Conservation (phyloP, 257 asterid genomes). For the Penstemon davidsonii region DNA sequence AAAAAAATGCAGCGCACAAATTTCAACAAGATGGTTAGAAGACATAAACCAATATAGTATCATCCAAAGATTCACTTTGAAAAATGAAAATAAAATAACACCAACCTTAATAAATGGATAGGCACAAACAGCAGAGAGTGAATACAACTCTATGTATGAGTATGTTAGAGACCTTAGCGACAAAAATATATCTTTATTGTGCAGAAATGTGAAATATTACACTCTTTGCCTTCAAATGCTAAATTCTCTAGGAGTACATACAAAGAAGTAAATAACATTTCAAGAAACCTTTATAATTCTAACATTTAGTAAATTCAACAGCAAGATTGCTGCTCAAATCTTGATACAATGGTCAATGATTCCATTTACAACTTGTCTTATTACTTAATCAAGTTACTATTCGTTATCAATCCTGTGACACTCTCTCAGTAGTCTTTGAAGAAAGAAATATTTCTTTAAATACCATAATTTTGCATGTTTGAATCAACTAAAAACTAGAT, state of each 20-base stretch:
- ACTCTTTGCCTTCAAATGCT: constrained; percentile 4
- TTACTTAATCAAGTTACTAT: neutral
- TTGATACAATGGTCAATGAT: no score
- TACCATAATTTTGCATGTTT: neutral
- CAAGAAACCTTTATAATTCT: neutral
- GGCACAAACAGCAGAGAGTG: constrained; percentile 14
- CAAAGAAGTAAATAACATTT: neutral
- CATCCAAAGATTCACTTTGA: neutral
- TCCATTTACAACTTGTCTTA: no score
- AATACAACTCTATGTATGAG: neutral
- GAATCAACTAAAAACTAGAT: neutral
- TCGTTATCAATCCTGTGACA: neutral
- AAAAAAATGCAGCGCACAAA: neutral
- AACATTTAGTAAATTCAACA: no score
- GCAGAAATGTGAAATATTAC: neutral
- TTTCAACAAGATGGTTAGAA: neutral
- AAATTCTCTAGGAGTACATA: neutral
- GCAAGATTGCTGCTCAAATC: no score
- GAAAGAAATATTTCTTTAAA: constrained; percentile 4
- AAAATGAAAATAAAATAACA: neutral
- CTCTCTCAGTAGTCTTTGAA: neutral
- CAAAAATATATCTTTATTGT: constrained; percentile 13
- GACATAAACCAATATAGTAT: neutral
- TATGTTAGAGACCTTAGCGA: neutral
- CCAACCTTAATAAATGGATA: constrained; percentile 4